These are phyloP conservation scores for Cryptosporidium parvum DNA, from an alignment of 169 alveolate species.

Conservation along the genomic window DNA sequence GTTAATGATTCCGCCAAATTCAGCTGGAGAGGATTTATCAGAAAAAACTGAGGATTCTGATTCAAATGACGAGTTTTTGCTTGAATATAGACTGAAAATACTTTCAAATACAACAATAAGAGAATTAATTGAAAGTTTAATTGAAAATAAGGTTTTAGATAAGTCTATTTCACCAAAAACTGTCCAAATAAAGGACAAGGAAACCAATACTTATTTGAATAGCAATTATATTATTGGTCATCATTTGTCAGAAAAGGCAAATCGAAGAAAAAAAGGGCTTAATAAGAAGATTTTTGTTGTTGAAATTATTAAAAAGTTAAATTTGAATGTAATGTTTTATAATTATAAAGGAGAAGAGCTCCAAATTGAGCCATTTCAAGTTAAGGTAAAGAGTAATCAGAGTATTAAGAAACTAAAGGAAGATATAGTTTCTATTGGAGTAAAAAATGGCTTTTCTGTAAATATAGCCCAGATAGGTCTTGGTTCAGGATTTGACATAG, in stretches of 20 bases:
- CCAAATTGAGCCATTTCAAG: neutral
- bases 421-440: neutral
- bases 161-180: neutral
- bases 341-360: constrained; percentile 47
- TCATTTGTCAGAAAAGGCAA: neutral
- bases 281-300: constrained; percentile 28
- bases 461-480: neutral
- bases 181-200: constrained; percentile 11
- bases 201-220: constrained; percentile 4
- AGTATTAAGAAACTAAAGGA: constrained; percentile 12
- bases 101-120: constrained; percentile 19
- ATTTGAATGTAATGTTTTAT: constrained; percentile 4
- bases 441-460: neutral
- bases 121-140: constrained; percentile 20
- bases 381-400: neutral
- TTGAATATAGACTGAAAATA: constrained; percentile 39
- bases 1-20: constrained; percentile 21
- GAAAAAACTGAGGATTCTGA: neutral
- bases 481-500: constrained; percentile 56
- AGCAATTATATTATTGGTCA: constrained; percentile 21
- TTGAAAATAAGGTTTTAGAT: neutral
- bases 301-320: neutral
- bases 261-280: neutral
- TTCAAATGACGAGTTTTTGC: neutral
- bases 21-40: constrained; percentile 23